phyloP scores from a whole-genome alignment of 768 basidiomycete genomes.

The Ramaria rubella region DNA sequence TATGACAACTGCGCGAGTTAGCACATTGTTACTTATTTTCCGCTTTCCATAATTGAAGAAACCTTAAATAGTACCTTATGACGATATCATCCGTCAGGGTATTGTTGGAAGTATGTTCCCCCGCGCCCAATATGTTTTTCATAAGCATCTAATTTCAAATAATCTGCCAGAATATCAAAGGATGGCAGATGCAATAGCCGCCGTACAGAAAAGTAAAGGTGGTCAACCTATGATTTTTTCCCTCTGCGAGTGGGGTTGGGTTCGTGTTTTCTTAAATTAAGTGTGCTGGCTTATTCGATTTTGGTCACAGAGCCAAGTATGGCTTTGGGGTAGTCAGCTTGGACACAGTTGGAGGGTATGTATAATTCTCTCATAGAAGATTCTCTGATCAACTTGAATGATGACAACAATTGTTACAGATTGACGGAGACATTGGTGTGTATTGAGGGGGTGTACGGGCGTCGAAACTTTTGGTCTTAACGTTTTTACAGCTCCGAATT shows the following conservation, averaged over 20 bases:
- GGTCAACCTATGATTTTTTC: constrained; percentile 54
- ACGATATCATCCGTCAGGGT: constrained; percentile 48
- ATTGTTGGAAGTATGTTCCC: constrained; percentile 44
- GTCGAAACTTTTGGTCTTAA: constrained; percentile 16
- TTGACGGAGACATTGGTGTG: constrained; percentile 45
- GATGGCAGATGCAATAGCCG: constrained; percentile 53
- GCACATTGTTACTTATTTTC: constrained; percentile 10
- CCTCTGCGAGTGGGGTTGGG: constrained; percentile 63
- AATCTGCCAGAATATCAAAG: constrained; percentile 43
- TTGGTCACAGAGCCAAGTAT: constrained; percentile 45
- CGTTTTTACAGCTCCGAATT: constrained; percentile 32
- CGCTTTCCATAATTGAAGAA: background rate
- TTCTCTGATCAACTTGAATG: too few relatives aligned
- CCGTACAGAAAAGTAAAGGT: constrained; percentile 40
- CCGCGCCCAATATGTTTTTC: background rate
- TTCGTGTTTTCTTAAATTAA: constrained; percentile 20
- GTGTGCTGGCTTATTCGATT: background rate
- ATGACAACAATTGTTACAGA: too few relatives aligned
- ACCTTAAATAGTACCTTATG: constrained; percentile 42
- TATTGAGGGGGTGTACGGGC: background rate
- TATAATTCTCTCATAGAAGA: background rate
- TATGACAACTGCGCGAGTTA: constrained; percentile 57
- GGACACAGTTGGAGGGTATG: constrained; percentile 65
- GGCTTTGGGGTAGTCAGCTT: constrained; percentile 52
- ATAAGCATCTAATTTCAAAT: constrained; percentile 3